These are phyloP conservation scores for Aschersonia sp. DNA, from an alignment of 2,329 filamentous ascomycete genomes.

Conservation along the genomic window DNA sequence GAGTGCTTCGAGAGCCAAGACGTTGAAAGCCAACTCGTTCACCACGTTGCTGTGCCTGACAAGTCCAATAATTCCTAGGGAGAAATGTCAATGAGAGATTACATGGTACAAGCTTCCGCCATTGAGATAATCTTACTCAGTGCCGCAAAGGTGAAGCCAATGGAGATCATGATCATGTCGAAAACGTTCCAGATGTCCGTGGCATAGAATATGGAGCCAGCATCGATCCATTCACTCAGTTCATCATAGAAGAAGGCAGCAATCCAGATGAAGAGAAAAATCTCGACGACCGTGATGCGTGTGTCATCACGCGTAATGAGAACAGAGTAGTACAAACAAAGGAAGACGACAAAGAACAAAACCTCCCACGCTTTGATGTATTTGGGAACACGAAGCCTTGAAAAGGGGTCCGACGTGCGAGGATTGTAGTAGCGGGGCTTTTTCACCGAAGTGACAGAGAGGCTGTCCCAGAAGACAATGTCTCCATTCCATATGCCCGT, in stretches of 20 bases:
- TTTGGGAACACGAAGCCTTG: slow-evolving; percentile 60
- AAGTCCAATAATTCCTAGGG: slow-evolving; percentile 16
- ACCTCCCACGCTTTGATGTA: slow-evolving; percentile 80
- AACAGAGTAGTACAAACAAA: slow-evolving; percentile 76
- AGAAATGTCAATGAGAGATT: not conserved
- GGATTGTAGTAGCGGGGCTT: slow-evolving; percentile 62
- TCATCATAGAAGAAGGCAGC: slow-evolving; percentile 80
- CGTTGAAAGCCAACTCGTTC: slow-evolving; percentile 73
- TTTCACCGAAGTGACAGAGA: slow-evolving; percentile 62
- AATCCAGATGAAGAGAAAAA: slow-evolving; percentile 72
- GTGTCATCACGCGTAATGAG: slow-evolving; percentile 57
- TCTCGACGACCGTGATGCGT: slow-evolving; percentile 52
- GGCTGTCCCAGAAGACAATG: slow-evolving; percentile 72
- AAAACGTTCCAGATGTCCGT: slow-evolving; percentile 72
- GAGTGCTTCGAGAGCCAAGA: slow-evolving; percentile 76
- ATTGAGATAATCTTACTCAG: slow-evolving; percentile 38
- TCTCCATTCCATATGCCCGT: slow-evolving; percentile 76
- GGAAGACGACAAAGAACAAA: slow-evolving; percentile 61
- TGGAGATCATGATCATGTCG: slow-evolving; percentile 59
- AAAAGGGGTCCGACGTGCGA: slow-evolving; percentile 54
- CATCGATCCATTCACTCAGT: slow-evolving; percentile 70
- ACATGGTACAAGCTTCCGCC: no score
- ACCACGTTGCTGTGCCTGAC: slow-evolving; percentile 41
- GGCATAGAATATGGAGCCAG: slow-evolving; percentile 73
- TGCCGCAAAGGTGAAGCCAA: slow-evolving; percentile 55